A percentile compares a stretch with the other conserved stretches of the same genome.
phyloP scores from a whole-genome alignment of 1,139 yeast genomes.

The Debaryomyces psychrophilus region DNA sequence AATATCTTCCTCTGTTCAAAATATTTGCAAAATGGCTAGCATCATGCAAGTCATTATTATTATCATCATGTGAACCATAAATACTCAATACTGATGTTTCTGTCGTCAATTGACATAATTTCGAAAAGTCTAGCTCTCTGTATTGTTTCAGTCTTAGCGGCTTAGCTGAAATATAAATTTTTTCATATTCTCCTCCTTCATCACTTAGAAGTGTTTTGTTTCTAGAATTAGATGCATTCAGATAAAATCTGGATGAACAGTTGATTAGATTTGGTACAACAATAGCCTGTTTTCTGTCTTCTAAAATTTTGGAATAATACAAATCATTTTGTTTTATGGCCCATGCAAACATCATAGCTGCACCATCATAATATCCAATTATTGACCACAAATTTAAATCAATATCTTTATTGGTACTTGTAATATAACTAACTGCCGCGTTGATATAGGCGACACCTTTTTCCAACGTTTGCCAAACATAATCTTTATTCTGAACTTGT shows the following conservation, averaged over 20 bases:
- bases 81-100: slow-evolving; percentile 63
- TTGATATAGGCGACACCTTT: slow-evolving; percentile 68
- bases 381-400: slow-evolving; percentile 55
- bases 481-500: slow-evolving; percentile 78
- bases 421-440: slow-evolving; percentile 50
- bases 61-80: slow-evolving; percentile 69
- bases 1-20: slow-evolving; percentile 51
- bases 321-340: slow-evolving; percentile 47
- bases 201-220: slow-evolving; percentile 1
- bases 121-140: slow-evolving; percentile 44
- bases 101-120: slow-evolving; percentile 44
- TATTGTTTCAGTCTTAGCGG: not conserved
- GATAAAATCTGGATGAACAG: slow-evolving; percentile 7
- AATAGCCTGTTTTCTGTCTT: slow-evolving; percentile 34
- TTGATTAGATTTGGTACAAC: slow-evolving; percentile 55
- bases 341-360: slow-evolving; percentile 76
- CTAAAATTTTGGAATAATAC: slow-evolving; percentile 22
- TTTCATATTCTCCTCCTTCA: slow-evolving; percentile 1
- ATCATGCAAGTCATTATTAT: slow-evolving; percentile 70
- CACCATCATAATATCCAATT: slow-evolving; percentile 81
- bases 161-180: slow-evolving; percentile 29
- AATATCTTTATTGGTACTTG: slow-evolving; percentile 33
- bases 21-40: slow-evolving; percentile 59
- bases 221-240: slow-evolving; percentile 16
- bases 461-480: slow-evolving; percentile 36